Base-by-base conservation (phyloP, 2,329 filamentous ascomycete genomes). In the Cladosporium sp. region DNA sequence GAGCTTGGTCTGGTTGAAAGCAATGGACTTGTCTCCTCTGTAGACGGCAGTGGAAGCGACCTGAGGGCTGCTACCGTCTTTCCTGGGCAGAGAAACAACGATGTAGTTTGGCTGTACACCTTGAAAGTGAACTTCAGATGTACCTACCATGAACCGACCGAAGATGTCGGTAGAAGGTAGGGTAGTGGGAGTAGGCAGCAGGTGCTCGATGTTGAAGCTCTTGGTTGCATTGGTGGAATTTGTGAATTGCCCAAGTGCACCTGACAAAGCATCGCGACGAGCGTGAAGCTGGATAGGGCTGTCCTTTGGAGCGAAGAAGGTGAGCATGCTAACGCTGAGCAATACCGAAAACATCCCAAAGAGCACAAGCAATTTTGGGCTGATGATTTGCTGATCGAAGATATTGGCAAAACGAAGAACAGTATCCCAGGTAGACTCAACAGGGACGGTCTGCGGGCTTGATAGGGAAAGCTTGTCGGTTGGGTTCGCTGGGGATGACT, bases 81-180 rank as follows among this genome's bases (percentile, higher is more conserved):
- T 32, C 8, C 57, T 59, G 8, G 70, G 70, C 6, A 75, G 59
- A 3, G 74, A 73, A 16, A 76, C 53, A 8, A 76, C 62, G n/a
- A 75, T 64, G 63, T 70, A 67, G 32, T 76, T 74, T 4, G 70
- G 68, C 16, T 39, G 14, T 3, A 69, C 36, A 25, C 49, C 63
- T 36, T 72, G 70, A 46, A 54, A 70, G 30, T 64, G 67, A 23
- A 67, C 49, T 11, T 66, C 43, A 46, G 32, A 49, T 1, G 43
- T 58, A 13, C 46, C 64, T 23, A 66, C 63, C 18, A 60, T 36
- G 36, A 7, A 46, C 11, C 56, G 54, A 36, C 67, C 67, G 53
- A 67, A 65, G 14, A 67, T 46, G 61, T 58, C 60, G 56, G 51
- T 46, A 3, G 54, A 36, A 21, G 34, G 16, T 6, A 65, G 63